Conservation (phyloP, 805 yeast species). For the Candida wancherniae region DNA sequence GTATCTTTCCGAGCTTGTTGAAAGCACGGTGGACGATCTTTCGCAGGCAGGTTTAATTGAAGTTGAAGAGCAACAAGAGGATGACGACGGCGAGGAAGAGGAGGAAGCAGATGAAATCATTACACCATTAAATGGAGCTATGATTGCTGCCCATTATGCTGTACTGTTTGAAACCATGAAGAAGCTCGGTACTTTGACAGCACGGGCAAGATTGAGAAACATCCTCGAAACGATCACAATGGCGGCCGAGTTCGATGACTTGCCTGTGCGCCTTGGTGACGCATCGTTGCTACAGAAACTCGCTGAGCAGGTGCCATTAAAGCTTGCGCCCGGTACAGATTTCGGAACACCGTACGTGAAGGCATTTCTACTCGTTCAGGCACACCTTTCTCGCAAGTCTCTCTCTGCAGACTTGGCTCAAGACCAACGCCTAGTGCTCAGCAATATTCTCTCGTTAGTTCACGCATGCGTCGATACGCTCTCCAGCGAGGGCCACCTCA, state of each 20-base stretch:
- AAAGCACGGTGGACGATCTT: constrained; percentile 61
- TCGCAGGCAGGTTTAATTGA: constrained; percentile 59
- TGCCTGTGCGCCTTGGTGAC: constrained; percentile 65
- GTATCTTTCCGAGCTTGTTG: constrained; percentile 79
- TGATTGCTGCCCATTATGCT: constrained; percentile 71
- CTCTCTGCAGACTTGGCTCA: constrained; percentile 57
- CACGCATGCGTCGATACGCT: constrained; percentile 70
- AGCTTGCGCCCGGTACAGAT: constrained; percentile 31
- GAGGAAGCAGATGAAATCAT: constrained; percentile 39
- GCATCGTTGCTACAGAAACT: constrained; percentile 42
- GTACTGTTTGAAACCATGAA: constrained; percentile 65
- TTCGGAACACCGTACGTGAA: constrained; percentile 58
- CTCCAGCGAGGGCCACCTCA: constrained; percentile 74
- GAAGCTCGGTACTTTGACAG: constrained; percentile 49
- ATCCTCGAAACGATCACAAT: constrained; percentile 62
- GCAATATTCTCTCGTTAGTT: constrained; percentile 46
- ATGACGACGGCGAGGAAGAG: constrained; percentile 21
- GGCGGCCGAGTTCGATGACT: constrained; percentile 64
- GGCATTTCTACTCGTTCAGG: constrained; percentile 71
- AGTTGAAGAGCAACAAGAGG: constrained; percentile 38
- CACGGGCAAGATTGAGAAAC: constrained; percentile 53
- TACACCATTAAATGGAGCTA: constrained; percentile 61
- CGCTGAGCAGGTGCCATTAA: constrained; percentile 60
- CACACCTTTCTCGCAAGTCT: constrained; percentile 65
- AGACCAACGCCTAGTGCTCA: constrained; percentile 55